Evolutionary conservation across 2,329 filamentous ascomycete species (phyloP), one percentile per base, ranked within the genome.

Genomic region (Dothiorella sarmentorum): DNA sequence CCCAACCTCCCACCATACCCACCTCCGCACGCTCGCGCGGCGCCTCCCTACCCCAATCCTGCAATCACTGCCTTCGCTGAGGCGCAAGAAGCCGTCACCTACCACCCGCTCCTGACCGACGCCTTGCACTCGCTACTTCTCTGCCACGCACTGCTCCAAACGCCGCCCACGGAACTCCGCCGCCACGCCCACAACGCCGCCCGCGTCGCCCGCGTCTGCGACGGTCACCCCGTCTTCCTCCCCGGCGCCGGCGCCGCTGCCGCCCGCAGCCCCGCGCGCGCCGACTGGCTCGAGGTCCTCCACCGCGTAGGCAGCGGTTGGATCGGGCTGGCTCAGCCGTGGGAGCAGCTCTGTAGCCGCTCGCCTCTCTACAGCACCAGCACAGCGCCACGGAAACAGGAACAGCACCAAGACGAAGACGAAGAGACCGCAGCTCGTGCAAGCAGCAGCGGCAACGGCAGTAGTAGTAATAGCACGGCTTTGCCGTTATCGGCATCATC

Each of bases 151-250:
- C 82, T 95, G 9, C 75, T 90, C 7, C 90, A 93, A 71, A 95
- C 90, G 0, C 88, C 89, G 0, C 72, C 83, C 10, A 90, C 88
- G 65, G 90, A 94, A 70, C 82, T 92, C 31, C 83, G 86, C 51
- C 88, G 90, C 33, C 89, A 94, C 69, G 89, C 89, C 0, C 82
- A 91, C 75, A 94, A 92, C 82, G 90, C 88, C 4, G 88, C 90
- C 15, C 85, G 90, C 4, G 79, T 94, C 2, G 81, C 84, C 4
- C 82, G 89, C 18, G 80, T 94, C 22, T 85, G 84, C 49, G 88
- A 94, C 66, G 90, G 89, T 3, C 92, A 90, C 65, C 90, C 90
- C 0, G 82, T 93, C 49, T 93, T 95, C 68, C 85, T 91, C 63
- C 80, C 85, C 0, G 85, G 86, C 22, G 80, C 87, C 51, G 88